Evolutionary conservation across 768 basidiomycete genomes (phyloP), one percentile per base, ranked within the genome.

Genomic region (Tremella yokohamensis): DNA sequence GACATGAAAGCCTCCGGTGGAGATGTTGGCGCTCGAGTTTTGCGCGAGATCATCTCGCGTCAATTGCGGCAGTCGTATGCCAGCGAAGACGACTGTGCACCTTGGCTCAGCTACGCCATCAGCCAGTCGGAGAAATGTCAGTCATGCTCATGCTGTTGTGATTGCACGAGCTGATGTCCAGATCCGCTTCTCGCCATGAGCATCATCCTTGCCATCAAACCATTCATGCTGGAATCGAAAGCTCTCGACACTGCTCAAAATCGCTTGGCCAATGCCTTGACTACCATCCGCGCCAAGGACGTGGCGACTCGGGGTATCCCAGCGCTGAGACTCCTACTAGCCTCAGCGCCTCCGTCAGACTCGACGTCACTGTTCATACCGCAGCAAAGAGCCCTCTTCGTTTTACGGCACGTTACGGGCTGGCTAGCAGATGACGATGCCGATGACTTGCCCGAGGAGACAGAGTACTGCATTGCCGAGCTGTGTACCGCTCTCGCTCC

Each of bases 351-450:
- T 0, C 81, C 85, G 44, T 78, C 83, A 2, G 87, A 93, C 11
- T 87, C 88, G 0, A 87, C 90, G 3, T 79, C 88, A 2, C 81
- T 85, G 29, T 94, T 96, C 80, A 79, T 99, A 2, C 87, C 90
- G 0, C 87, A 89, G 66, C 85, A 83, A 44, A 80, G 96, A 8
- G 87, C 90, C 0, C 83, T 98, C 47, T 94, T 93, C 73, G 82
- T 94, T 19, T 79, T 96, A 68, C 90, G 90, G 70, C 82, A 85
- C 0, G 85, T 88, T 52, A 87, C 89, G 68, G 80, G 81, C n/a
- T 99, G 93, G 93, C 80, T 92, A 74, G 79, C 70, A 4, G 70
- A 72, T 40, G 80, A 80, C 39, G 85, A 86, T 22, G 73, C 60
- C 8, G 74, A 73, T n/a, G 76, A 77, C 29, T 76, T 90, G 1